These are phyloP conservation scores for Aechmea fasciata DNA, from an alignment of 176 grass and related monocot species.

Conservation along the genomic window DNA sequence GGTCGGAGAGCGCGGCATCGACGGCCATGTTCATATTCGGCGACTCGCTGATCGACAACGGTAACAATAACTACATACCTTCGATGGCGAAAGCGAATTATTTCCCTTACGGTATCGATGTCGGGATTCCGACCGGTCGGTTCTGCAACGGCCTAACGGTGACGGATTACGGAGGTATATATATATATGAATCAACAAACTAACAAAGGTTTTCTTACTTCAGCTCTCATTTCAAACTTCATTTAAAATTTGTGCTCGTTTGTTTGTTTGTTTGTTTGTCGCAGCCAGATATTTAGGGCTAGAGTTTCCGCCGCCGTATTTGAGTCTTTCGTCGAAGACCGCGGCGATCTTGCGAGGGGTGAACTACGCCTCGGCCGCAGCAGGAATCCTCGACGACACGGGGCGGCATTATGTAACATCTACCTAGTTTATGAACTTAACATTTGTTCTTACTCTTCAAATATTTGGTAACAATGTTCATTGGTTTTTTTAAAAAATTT, in stretches of 20 bases:
- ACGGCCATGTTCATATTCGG: slow-evolving; percentile 21
- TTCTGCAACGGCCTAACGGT: slow-evolving; percentile 23
- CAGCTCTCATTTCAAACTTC: background rate
- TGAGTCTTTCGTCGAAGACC: background rate
- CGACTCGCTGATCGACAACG: slow-evolving; percentile 14
- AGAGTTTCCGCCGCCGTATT: slow-evolving; percentile 15
- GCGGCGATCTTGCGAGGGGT: slow-evolving; percentile 6
- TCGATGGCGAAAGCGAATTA: slow-evolving; percentile 10
- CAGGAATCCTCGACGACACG: slow-evolving; percentile 21
- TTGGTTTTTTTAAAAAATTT: background rate
- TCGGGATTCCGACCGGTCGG: slow-evolving; percentile 9
- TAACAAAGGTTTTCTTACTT: background rate
- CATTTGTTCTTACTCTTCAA: background rate
- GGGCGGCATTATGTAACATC: slow-evolving; percentile 15
- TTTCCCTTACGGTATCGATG: slow-evolving; percentile 20
- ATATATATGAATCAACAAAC: background rate
- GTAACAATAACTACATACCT: slow-evolving; percentile 18
- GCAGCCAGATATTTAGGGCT: slow-evolving; percentile 15
- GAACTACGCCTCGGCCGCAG: slow-evolving; percentile 24
- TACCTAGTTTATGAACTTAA: background rate
- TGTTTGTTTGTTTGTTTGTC: background rate
- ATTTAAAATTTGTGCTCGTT: background rate
- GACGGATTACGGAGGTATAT: slow-evolving; percentile 19
- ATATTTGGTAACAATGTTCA: background rate
- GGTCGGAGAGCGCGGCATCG: background rate